These are phyloP conservation scores for Bryoglossum gracile DNA, from an alignment of 495 filamentous ascomycete genomes.

Conservation along the genomic window DNA sequence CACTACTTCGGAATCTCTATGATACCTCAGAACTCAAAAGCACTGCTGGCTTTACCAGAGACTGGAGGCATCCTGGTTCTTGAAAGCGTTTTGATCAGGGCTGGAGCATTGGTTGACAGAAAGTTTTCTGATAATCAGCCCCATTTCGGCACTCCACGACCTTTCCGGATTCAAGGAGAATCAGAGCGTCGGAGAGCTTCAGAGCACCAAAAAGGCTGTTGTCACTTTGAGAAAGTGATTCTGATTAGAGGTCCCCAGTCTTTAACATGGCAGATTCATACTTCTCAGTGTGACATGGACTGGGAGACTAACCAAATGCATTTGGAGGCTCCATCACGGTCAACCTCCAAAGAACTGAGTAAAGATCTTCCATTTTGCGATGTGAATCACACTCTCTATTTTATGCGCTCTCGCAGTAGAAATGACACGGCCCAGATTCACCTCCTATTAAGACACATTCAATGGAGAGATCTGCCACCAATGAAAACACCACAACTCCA, in stretches of 20 bases:
- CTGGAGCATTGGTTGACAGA: too few species aligned
- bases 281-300: neutral
- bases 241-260: neutral
- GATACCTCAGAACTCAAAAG: too few species aligned
- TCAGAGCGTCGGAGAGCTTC: too few species aligned
- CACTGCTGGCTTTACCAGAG: too few species aligned
- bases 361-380: conserved; percentile 7
- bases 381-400: conserved; percentile 21
- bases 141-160: too few species aligned
- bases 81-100: too few species aligned
- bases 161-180: too few species aligned
- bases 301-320: neutral
- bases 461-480: neutral
- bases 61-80: too few species aligned
- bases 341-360: neutral
- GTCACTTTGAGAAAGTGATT: too few species aligned
- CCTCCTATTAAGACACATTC: neutral
- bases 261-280: neutral
- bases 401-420: neutral
- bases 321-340: neutral
- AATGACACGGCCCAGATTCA: neutral
- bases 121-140: too few species aligned
- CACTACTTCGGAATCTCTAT: too few species aligned
- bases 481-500: conserved; percentile 1
- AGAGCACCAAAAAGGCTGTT: too few species aligned